Base-by-base conservation (phyloP, 2,329 filamentous ascomycete genomes). In the Echinosphaeria canescens region DNA sequence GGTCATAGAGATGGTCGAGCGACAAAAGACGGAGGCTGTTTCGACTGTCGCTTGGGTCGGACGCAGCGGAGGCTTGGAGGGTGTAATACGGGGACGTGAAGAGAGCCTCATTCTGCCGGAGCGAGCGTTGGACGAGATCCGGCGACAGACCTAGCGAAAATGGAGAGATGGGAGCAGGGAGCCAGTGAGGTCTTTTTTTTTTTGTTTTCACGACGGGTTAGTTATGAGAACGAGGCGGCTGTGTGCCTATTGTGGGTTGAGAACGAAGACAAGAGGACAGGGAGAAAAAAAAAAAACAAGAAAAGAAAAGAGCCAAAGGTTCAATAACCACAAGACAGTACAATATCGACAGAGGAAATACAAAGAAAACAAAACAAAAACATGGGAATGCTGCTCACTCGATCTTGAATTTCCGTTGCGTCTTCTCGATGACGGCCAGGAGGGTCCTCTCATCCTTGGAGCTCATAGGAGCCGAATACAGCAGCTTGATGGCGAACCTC, bases 1-100 rank as follows among this genome's bases (percentile, higher is more conserved):
- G 65, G 23, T 62, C 67, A 46, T 72, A 75, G 24, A 72, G 43
- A 26, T 64, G 55, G 42, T 75, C 69, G 9, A 73, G 53, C 0
- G 64, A 56, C 10, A 72, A 42, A 6, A 75, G 47, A 0, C 58
- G 68, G 9, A 75, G 51, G 12, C 65, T 64, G 15, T 63, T 59
- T n/a, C n/a, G n/a, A n/a, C n/a, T n/a, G n/a, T n/a, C n/a, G n/a
- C n/a, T n/a, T n/a, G n/a, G n/a, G n/a, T n/a, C n/a, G n/a, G n/a
- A n/a, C n/a, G n/a, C n/a, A n/a, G n/a, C n/a, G n/a, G n/a, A n/a
- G n/a, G n/a, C n/a, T n/a, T n/a, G n/a, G n/a, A n/a, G n/a, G n/a
- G n/a, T n/a, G n/a, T n/a, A n/a, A n/a, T n/a, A n/a, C n/a, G n/a
- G n/a, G 2, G 62, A 56, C 2, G 57, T 56, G 50, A 70, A 74